Conservation (phyloP, 2,329 filamentous ascomycete genomes). For the Blastomyces silverae region DNA sequence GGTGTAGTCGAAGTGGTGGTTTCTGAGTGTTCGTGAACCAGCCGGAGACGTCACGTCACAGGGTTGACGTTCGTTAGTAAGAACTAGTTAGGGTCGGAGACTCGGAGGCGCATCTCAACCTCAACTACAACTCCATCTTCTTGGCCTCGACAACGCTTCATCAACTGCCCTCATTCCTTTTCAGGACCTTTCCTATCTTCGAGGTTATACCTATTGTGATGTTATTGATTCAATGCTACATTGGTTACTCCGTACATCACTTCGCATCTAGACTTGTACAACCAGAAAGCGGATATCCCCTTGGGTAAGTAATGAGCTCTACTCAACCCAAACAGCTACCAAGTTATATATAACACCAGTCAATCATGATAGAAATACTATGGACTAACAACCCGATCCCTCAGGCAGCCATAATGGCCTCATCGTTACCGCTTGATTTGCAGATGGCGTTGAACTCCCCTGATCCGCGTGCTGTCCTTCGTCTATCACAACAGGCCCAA, state of each 20-base stretch:
- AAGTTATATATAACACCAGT: background rate
- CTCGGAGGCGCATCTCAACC: background rate
- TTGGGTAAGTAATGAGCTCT: background rate
- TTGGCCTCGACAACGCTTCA: background rate
- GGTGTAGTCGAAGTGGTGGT: background rate
- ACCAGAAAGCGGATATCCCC: background rate
- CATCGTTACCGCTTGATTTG: slow-evolving; percentile 18
- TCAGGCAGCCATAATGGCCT: slow-evolving; percentile 10
- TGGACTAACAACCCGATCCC: background rate
- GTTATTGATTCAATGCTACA: background rate
- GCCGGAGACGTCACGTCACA: background rate
- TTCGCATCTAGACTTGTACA: background rate
- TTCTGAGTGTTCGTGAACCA: background rate
- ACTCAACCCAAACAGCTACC: background rate
- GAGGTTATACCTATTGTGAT: background rate
- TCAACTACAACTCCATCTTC: background rate
- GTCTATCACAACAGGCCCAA: slow-evolving; percentile 40
- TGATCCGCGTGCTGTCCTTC: slow-evolving; percentile 44
- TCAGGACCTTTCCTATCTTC: background rate
- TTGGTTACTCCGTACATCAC: background rate
- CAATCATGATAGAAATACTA: background rate
- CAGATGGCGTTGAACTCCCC: slow-evolving; percentile 25
- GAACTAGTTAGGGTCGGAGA: background rate
- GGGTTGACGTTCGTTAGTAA: background rate
- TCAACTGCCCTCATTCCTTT: background rate